phyloP scores from a whole-genome alignment of 2,329 filamentous ascomycete genomes.

The Fusarium humuli region DNA sequence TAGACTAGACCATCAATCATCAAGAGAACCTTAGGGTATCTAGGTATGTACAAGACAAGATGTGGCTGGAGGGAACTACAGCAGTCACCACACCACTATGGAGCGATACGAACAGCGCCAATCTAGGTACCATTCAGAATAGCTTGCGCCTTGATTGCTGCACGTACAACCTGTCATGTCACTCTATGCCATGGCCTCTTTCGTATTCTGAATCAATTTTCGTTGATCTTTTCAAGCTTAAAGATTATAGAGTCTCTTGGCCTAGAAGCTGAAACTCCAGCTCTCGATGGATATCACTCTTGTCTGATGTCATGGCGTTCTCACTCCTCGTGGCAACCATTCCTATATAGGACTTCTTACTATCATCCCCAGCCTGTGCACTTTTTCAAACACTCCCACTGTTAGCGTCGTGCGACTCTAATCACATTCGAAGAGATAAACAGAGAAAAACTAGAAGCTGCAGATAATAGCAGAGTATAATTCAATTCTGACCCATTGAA shows the following conservation, averaged over 20 bases:
- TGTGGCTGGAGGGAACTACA: slow-evolving; percentile 27
- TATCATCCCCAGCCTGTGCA: not conserved
- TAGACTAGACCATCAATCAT: not conserved
- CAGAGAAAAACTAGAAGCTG: not conserved
- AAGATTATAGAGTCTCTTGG: not conserved
- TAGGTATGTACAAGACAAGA: slow-evolving; percentile 8
- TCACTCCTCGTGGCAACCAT: slow-evolving; percentile 30
- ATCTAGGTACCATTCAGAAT: slow-evolving; percentile 22
- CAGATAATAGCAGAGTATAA: slow-evolving; percentile 5
- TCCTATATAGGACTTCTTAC: slow-evolving; percentile 6
- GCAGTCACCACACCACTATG: slow-evolving; percentile 32
- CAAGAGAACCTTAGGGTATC: too few relatives aligned
- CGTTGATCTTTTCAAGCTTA: slow-evolving; percentile 15
- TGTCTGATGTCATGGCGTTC: slow-evolving; percentile 37
- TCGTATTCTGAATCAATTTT: slow-evolving; percentile 23
- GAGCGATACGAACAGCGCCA: slow-evolving; percentile 32
- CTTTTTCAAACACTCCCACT: slow-evolving; percentile 9
- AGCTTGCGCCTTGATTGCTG: not conserved
- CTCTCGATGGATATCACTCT: not conserved
- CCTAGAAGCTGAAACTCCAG: not conserved
- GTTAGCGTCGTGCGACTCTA: slow-evolving; percentile 21
- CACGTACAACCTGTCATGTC: slow-evolving; percentile 1
- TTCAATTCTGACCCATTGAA: slow-evolving; percentile 1
- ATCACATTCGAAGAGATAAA: not conserved
- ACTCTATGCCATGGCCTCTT: slow-evolving; percentile 7